A percentile compares a stretch with the other conserved stretches of the same genome.
Evolutionary conservation across 768 basidiomycete species (phyloP).

Genomic region (Leccinum aurantiacum): DNA sequence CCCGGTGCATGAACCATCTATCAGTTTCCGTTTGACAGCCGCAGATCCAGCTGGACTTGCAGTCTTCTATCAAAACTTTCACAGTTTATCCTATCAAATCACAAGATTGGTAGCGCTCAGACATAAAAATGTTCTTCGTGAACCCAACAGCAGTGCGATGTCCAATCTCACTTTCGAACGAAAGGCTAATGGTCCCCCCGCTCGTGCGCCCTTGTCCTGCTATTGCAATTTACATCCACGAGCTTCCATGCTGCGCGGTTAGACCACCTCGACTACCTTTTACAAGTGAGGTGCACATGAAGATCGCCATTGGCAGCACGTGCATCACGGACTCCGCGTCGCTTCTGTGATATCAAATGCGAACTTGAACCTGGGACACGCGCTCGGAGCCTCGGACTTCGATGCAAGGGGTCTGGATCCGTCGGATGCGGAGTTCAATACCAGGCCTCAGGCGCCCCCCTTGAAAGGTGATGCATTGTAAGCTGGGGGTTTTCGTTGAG

Average conservation of each 20-base stretch:
- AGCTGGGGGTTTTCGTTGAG: not conserved
- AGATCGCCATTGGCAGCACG: not conserved
- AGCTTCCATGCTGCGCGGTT: not conserved
- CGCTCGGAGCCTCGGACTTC: not conserved
- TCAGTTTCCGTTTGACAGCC: not conserved
- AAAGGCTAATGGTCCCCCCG: not conserved
- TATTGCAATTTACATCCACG: not conserved
- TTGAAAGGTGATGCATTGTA: conserved; percentile 12
- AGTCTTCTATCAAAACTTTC: not conserved
- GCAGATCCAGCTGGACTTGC: not conserved
- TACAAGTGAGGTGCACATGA: not conserved
- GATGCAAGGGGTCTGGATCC: conserved; percentile 12
- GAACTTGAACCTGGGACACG: not conserved
- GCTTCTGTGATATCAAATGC: not conserved
- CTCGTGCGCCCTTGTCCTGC: not conserved
- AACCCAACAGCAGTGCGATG: not conserved
- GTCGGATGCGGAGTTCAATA: conserved; percentile 9
- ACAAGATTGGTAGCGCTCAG: not conserved
- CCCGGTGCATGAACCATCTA: not conserved
- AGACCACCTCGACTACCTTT: not conserved
- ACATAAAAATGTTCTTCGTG: not conserved
- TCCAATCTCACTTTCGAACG: not conserved
- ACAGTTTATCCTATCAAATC: not conserved
- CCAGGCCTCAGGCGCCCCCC: not conserved
- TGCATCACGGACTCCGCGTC: not conserved